Percentiles rank a stretch among this genome's conserved stretches.
phyloP scores from a whole-genome alignment of 305 asterid species.

The Plantago lanceolata region DNA sequence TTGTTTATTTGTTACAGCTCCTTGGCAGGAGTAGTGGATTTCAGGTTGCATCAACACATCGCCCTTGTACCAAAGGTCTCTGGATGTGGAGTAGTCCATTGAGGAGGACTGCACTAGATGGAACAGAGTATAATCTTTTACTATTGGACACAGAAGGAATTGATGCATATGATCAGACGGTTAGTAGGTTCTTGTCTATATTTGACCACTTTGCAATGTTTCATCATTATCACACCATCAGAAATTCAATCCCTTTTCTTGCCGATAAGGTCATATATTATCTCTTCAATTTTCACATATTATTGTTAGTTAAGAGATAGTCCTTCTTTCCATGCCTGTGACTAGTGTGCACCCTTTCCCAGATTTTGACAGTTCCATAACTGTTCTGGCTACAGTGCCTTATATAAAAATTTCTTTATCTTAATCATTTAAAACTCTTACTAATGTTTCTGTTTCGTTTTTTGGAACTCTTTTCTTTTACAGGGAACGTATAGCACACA shows the following conservation, averaged over 20 bases:
- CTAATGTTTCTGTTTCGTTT: conserved; percentile 17
- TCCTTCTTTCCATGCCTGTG: too few relatives aligned
- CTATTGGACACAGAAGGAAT: conserved; percentile 92
- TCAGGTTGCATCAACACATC: conserved; percentile 93
- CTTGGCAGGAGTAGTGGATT: conserved; percentile 98
- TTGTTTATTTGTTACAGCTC: conserved; percentile 50
- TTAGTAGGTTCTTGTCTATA: conserved; percentile 36
- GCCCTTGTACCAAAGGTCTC: conserved; percentile 96
- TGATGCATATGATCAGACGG: conserved; percentile 97
- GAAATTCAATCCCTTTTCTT: conserved; percentile 4
- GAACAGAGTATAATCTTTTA: conserved; percentile 84
- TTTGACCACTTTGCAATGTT: conserved; percentile 9
- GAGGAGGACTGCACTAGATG: conserved; percentile 82
- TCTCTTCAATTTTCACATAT: neutral
- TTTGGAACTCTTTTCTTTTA: conserved; percentile 17
- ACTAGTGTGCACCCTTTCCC: neutral
- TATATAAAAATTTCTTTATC: too few relatives aligned
- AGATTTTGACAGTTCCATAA: neutral
- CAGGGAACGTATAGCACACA: conserved; percentile 99
- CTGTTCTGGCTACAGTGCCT: conserved; percentile 20
- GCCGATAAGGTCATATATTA: neutral
- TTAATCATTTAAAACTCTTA: too few relatives aligned
- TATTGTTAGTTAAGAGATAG: neutral
- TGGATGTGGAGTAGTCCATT: conserved; percentile 98
- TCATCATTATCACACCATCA: neutral